These are phyloP conservation scores for Leishmania tropica DNA, from an alignment of 208 protist genomes.

Conservation along the genomic window DNA sequence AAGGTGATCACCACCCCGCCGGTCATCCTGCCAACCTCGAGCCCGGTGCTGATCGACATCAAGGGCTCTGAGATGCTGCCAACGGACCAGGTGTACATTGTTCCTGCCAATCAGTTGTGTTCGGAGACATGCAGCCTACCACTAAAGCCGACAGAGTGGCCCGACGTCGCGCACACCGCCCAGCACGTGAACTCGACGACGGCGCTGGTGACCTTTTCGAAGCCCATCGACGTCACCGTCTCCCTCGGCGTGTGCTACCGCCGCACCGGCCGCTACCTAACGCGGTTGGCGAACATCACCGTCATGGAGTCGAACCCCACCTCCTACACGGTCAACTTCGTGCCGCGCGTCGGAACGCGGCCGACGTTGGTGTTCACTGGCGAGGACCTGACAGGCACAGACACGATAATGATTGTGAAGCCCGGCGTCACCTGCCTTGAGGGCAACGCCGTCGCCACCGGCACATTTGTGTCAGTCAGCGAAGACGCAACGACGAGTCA, in stretches of 20 bases:
- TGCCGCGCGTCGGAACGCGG: conserved; percentile 76
- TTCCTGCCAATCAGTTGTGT: conserved; percentile 51
- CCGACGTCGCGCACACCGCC: conserved; percentile 42
- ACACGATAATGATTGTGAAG: conserved; percentile 68
- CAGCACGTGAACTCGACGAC: conserved; percentile 47
- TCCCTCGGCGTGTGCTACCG: conserved; percentile 84
- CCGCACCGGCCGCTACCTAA: conserved; percentile 52
- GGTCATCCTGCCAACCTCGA: conserved; percentile 52
- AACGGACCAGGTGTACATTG: conserved; percentile 69
- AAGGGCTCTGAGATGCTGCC: conserved; percentile 45
- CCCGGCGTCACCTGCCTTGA: conserved; percentile 47
- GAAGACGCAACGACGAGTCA: conserved; percentile 25
- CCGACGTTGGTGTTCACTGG: conserved; percentile 78
- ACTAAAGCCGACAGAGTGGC: conserved; percentile 52
- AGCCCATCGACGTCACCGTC: conserved; percentile 39
- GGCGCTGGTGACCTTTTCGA: conserved; percentile 47
- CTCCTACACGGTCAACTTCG: conserved; percentile 71
- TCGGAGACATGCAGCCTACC: conserved; percentile 67
- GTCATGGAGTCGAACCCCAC: conserved; percentile 71
- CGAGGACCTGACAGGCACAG: conserved; percentile 43
- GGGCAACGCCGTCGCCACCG: conserved; percentile 50
- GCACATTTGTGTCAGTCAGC: conserved; percentile 38
- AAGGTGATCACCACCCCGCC: conserved; percentile 46
- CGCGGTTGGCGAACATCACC: conserved; percentile 50
- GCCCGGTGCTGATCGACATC: conserved; percentile 52